These are phyloP conservation scores for Blepharisma stoltei DNA, from an alignment of 73 alveolate genomes.

Conservation along the genomic window DNA sequence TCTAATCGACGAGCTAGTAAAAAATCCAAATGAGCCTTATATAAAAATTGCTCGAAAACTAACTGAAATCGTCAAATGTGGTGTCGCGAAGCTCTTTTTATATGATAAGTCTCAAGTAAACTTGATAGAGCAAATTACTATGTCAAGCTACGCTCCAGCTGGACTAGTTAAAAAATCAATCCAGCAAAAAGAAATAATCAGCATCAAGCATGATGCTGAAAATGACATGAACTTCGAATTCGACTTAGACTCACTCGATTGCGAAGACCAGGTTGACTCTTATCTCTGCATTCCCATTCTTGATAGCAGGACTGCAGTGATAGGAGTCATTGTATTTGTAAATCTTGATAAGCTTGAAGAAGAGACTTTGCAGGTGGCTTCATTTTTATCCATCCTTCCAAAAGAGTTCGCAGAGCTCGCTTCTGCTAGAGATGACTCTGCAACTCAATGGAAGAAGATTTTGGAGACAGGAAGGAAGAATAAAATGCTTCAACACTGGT, in stretches of 20 bases:
- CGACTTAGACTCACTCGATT: not conserved
- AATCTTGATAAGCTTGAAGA: not conserved
- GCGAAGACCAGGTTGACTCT: slow-evolving; percentile 2
- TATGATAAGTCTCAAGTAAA: not conserved
- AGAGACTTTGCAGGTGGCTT: not conserved
- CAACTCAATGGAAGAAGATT: no score
- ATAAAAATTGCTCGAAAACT: no score
- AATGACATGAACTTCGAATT: not conserved
- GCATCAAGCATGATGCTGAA: not conserved
- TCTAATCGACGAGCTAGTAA: no score
- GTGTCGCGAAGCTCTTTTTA: not conserved
- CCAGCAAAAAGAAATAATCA: not conserved
- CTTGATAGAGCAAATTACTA: not conserved
- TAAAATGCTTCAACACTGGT: slow-evolving; percentile 27
- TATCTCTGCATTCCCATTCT: not conserved
- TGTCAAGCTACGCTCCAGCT: not conserved
- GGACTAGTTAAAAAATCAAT: not conserved
- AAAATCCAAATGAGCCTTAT: no score
- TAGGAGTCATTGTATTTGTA: not conserved
- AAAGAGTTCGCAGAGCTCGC: not conserved
- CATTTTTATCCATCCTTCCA: slow-evolving; percentile 1
- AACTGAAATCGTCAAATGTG: not conserved
- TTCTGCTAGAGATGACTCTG: not conserved
- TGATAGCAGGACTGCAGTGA: not conserved
- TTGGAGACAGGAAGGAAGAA: not conserved